A percentile compares a stretch with the other conserved stretches of the same genome.
Conservation (phyloP, 1,284 basidiomycete genomes). For the Trametes hirsuta region DNA sequence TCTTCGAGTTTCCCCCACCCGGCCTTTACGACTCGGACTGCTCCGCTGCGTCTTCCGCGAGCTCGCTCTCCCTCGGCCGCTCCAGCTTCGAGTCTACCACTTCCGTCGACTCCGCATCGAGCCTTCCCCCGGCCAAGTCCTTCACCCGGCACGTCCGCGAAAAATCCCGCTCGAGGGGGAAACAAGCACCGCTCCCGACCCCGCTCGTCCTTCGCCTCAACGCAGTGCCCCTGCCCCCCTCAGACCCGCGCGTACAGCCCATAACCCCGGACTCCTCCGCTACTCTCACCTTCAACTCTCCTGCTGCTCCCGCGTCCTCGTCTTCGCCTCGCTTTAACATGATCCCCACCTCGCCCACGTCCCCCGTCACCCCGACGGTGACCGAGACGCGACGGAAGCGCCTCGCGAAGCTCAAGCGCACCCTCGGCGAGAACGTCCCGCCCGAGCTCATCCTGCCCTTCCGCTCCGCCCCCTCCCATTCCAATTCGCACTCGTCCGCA, state of each 20-base stretch:
- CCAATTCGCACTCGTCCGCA: neutral
- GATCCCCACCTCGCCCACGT: conserved; percentile 26
- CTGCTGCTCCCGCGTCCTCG: conserved; percentile 3
- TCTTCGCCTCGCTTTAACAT: conserved; percentile 3
- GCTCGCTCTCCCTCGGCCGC: conserved; percentile 31
- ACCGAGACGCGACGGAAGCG: conserved; percentile 37
- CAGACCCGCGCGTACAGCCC: conserved; percentile 20
- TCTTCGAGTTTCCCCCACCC: conserved; percentile 32
- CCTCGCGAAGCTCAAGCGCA: conserved; percentile 55
- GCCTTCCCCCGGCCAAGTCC: conserved; percentile 19
- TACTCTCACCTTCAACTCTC: conserved; percentile 5
- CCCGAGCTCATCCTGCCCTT: conserved; percentile 50
- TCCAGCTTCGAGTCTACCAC: conserved; percentile 26
- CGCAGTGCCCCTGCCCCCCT: conserved; percentile 28
- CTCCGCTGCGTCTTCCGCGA: conserved; percentile 37
- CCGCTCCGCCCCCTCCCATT: neutral
- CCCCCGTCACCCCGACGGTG: conserved; percentile 28
- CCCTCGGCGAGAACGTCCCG: conserved; percentile 58
- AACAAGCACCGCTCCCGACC: conserved; percentile 22
- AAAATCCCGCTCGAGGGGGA: conserved; percentile 22
- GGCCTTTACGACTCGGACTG: conserved; percentile 28
- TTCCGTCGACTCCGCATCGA: conserved; percentile 12
- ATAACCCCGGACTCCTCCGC: conserved; percentile 19
- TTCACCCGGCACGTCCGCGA: conserved; percentile 24
- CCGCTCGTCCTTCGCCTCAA: conserved; percentile 38